Percentiles rank a stretch among this genome's conserved stretches.
These are phyloP conservation scores for Phytopythium kandeliae DNA, from an alignment of 352 stramenopile genomes.

Conservation along the genomic window DNA sequence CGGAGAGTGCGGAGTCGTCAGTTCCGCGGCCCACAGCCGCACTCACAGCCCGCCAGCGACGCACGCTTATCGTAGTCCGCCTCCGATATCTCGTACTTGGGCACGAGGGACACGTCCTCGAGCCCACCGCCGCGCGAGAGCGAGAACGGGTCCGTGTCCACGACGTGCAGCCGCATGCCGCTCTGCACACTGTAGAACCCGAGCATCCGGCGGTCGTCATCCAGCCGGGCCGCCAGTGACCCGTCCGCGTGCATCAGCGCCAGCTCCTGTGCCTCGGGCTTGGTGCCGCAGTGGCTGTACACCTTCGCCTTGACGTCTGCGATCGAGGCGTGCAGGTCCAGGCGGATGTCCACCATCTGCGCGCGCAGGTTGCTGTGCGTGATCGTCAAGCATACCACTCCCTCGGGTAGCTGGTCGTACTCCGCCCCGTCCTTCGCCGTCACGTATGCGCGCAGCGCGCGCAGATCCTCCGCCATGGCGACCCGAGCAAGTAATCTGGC, in stretches of 20 bases:
- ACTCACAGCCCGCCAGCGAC: conserved; percentile 5
- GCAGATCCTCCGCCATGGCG: conserved; percentile 66
- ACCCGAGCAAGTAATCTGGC: background rate
- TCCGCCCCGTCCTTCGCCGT: conserved; percentile 81
- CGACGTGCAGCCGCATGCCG: conserved; percentile 94
- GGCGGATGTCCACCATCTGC: conserved; percentile 96
- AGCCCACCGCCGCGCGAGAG: conserved; percentile 91
- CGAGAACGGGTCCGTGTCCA: conserved; percentile 97
- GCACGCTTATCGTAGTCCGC: conserved; percentile 97
- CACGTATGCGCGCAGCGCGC: conserved; percentile 69
- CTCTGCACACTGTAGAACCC: conserved; percentile 89
- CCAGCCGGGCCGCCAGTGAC: conserved; percentile 34
- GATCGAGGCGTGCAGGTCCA: conserved; percentile 91
- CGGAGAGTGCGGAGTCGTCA: background rate
- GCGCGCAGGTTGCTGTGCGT: conserved; percentile 97
- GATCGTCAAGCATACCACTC: conserved; percentile 93
- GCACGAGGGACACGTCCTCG: conserved; percentile 94
- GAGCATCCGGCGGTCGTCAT: conserved; percentile 82
- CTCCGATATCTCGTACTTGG: conserved; percentile 98
- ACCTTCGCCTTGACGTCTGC: conserved; percentile 89
- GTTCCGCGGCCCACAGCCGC: no score
- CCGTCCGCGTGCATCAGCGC: conserved; percentile 52
- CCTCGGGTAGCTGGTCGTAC: conserved; percentile 83
- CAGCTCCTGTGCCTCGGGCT: conserved; percentile 85
- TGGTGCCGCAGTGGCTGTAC: conserved; percentile 95